Conservation (phyloP, 768 basidiomycete species). For the Panus rudis region DNA sequence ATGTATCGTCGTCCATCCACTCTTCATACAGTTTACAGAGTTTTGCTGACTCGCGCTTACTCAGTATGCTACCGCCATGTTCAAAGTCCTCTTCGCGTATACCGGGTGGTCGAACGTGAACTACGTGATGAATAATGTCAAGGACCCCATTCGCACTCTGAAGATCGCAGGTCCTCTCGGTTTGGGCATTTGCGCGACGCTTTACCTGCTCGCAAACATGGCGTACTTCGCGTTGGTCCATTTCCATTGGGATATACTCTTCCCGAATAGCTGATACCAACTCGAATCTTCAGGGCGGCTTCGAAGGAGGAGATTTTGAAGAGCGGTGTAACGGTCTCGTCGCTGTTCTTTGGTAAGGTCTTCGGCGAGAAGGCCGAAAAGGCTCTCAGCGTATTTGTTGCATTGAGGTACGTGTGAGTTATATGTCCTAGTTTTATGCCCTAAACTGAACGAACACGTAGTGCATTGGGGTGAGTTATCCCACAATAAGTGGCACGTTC, state of each 20-base stretch:
- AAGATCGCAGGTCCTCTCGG: constrained; percentile 58
- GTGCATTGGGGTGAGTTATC: constrained; percentile 30
- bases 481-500: no score
- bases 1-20: constrained; percentile 20
- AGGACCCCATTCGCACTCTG: constrained; percentile 51
- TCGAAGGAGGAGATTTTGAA: constrained; percentile 42
- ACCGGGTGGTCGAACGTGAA: constrained; percentile 51
- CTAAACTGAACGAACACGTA: constrained; percentile 7
- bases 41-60: not conserved
- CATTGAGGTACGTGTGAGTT: constrained; percentile 42
- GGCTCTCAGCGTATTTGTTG: constrained; percentile 51
- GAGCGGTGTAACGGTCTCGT: constrained; percentile 49
- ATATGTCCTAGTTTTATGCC: not conserved
- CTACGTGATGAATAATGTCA: constrained; percentile 55
- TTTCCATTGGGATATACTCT: constrained; percentile 8
- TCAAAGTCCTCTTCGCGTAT: constrained; percentile 47
- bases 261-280: not conserved
- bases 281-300: constrained; percentile 26
- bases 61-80: constrained; percentile 56
- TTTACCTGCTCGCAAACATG: constrained; percentile 52
- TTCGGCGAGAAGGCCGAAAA: constrained; percentile 47
- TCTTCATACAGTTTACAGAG: not conserved
- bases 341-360: constrained; percentile 52
- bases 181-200: constrained; percentile 41
- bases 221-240: constrained; percentile 45